A percentile compares a stretch with the other conserved stretches of the same genome.
Conservation (phyloP, 306 rosid species). For the Rosa multiflora region DNA sequence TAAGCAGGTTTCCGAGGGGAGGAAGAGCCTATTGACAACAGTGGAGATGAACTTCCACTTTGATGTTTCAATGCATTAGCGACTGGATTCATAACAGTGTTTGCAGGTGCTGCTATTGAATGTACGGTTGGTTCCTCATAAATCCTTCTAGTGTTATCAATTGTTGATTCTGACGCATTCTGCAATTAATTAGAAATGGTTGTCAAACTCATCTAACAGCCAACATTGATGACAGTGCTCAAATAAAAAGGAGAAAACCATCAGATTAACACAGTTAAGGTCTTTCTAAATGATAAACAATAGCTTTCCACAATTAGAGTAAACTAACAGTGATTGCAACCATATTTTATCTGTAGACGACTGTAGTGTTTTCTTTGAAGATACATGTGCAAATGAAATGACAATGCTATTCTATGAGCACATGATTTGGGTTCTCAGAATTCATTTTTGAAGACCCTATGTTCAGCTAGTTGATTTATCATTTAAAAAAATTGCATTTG, state of each 20-base stretch:
- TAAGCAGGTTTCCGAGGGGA: constrained; percentile 18
- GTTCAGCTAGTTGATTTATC: not conserved
- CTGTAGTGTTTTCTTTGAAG: not conserved
- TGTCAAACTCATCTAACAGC: constrained; percentile 22
- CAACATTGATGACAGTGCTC: constrained; percentile 15
- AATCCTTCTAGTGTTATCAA: constrained; percentile 28
- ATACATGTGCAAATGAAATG: not conserved
- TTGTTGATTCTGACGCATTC: constrained; percentile 37
- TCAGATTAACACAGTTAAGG: not conserved
- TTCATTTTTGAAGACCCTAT: not conserved
- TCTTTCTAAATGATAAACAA: not conserved
- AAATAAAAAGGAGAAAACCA: not conserved
- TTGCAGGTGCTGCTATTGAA: constrained; percentile 29
- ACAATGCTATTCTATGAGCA: not conserved
- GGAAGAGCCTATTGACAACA: constrained; percentile 25
- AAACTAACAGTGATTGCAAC: constrained; percentile 5
- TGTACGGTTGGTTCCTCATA: constrained; percentile 29
- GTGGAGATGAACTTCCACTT: constrained; percentile 36
- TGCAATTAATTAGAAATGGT: constrained; percentile 42
- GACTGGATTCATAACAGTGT: constrained; percentile 24
- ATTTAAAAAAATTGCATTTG: not conserved
- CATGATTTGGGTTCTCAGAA: not conserved
- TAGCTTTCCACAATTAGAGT: not conserved
- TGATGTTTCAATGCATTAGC: constrained; percentile 26
- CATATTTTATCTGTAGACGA: not conserved